Base-by-base conservation (phyloP, 2,329 filamentous ascomycete genomes). In the Decorospora gaudefroyi region DNA sequence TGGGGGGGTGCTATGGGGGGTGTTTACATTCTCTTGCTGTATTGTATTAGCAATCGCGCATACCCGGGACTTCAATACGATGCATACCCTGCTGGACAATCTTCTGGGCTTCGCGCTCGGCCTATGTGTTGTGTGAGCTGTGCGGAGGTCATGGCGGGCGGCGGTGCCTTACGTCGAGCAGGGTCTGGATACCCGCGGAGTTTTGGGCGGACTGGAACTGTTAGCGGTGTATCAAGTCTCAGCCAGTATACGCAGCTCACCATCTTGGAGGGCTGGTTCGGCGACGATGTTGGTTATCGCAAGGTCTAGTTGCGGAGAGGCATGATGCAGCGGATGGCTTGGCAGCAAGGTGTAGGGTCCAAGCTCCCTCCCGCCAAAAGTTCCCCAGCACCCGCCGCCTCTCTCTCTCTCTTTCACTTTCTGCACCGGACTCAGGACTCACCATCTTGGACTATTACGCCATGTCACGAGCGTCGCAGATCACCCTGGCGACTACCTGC, bases 31-130 rank as follows among this genome's bases (percentile, higher is more conserved):
- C 90, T 83, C 90, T 83, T 66, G 90, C 89, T 95, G 40, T 9
- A 7, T 2, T 6, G 3, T 29, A 44, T 65, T 58, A 69, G 55
- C 13, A 6, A 25, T 18, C 15, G 27, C n/a, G n/a, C n/a, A n/a
- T n/a, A n/a, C n/a, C n/a, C n/a, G n/a, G n/a, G n/a, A n/a, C 22
- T 34, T 9, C 10, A n/a, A 2, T 3, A 32, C 2, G 7, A 12
- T n/a, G 71, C 77, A 49, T 73, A 95, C 92, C 88, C 82, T 93
- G 90, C 74, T 97, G 92, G 46, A 99, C 91, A 72, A 99, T 99
- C 82, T 96, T 96, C 76, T 96, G 92, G 51, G 93, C 93, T 74
- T 97, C 92, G 75, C 90, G 87, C 82, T 99, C 93, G 64, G 93
- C 91, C 92, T 97, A 61, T 59, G 42, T 55, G 40, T 27, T 53